A percentile compares a stretch with the other conserved stretches of the same genome.
Conservation (phyloP, 1,284 basidiomycete species). For the Anthracocystis panici-leucophaei region DNA sequence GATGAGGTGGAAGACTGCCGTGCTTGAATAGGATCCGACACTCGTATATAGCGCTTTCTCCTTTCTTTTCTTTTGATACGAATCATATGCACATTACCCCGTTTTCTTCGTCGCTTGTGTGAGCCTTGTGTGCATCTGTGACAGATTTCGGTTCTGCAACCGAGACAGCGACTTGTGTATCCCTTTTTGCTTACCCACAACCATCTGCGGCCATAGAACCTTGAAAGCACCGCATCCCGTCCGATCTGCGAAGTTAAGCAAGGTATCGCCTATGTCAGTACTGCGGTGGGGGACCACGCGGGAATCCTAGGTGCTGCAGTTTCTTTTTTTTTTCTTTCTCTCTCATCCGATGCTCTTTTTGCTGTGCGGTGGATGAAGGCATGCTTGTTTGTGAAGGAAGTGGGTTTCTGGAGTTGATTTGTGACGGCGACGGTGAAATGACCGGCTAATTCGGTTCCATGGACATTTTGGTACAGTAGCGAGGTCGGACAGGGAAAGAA, state of each 20-base stretch:
- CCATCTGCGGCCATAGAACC: conserved; percentile 81
- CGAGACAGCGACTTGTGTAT: neutral
- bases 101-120: conserved; percentile 7
- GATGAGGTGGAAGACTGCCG: neutral
- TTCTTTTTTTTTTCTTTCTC: conserved; percentile 71
- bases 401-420: too few relatives aligned
- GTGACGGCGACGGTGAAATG: too few relatives aligned
- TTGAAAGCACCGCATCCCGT: conserved; percentile 84
- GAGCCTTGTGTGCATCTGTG: neutral
- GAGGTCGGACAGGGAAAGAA: too few relatives aligned
- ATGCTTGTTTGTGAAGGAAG: neutral
- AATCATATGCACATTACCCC: conserved; percentile 28
- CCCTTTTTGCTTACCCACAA: neutral
- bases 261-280: conserved; percentile 84
- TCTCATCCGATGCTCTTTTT: neutral
- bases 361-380: too few relatives aligned
- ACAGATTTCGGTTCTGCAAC: neutral
- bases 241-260: conserved; percentile 83
- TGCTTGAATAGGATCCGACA: conserved; percentile 10
- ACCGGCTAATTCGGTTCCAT: too few relatives aligned
- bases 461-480: too few relatives aligned
- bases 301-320: conserved; percentile 84
- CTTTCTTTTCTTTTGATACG: conserved; percentile 19
- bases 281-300: conserved; percentile 85
- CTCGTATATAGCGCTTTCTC: conserved; percentile 29